Conservation (phyloP, 495 filamentous ascomycete genomes). For the Podospora tetraspora region DNA sequence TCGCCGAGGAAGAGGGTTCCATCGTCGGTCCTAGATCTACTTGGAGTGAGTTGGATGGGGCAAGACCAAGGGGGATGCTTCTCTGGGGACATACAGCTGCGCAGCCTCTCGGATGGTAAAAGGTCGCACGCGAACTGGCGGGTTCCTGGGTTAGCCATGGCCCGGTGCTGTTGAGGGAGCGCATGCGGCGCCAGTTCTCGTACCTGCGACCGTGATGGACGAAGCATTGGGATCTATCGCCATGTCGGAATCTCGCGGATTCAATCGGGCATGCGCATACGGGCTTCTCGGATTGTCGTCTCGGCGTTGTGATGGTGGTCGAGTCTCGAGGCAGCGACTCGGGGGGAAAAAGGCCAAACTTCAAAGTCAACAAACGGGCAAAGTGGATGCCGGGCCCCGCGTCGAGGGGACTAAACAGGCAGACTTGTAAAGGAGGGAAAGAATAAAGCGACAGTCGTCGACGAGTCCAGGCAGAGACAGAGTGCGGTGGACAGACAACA, state of each 20-base stretch:
- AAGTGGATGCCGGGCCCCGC: slow-evolving; percentile 1
- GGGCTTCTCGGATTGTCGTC: background rate
- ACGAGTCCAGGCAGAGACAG: background rate
- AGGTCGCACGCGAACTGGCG: slow-evolving; percentile 81
- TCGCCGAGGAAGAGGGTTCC: slow-evolving; percentile 89
- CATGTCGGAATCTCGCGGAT: slow-evolving; percentile 24
- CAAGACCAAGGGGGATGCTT: background rate
- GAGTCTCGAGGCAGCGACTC: background rate
- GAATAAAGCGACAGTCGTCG: background rate
- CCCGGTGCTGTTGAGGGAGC: background rate
- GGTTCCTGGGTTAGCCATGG: slow-evolving; percentile 9
- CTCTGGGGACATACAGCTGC: slow-evolving; percentile 47
- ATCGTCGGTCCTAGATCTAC: slow-evolving; percentile 73
- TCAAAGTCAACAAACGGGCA: slow-evolving; percentile 8
- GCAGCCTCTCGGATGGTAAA: slow-evolving; percentile 78
- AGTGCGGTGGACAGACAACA: background rate
- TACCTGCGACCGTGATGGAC: slow-evolving; percentile 59
- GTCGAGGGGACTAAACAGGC: background rate
- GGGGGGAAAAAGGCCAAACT: background rate
- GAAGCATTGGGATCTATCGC: slow-evolving; percentile 37
- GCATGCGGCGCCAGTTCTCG: slow-evolving; percentile 9
- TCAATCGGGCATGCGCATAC: background rate
- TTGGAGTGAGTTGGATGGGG: background rate
- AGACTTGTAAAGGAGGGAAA: background rate
- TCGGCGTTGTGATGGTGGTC: background rate